phyloP scores from a whole-genome alignment of 352 stramenopile species.

The Phytophthora agathidicida region DNA sequence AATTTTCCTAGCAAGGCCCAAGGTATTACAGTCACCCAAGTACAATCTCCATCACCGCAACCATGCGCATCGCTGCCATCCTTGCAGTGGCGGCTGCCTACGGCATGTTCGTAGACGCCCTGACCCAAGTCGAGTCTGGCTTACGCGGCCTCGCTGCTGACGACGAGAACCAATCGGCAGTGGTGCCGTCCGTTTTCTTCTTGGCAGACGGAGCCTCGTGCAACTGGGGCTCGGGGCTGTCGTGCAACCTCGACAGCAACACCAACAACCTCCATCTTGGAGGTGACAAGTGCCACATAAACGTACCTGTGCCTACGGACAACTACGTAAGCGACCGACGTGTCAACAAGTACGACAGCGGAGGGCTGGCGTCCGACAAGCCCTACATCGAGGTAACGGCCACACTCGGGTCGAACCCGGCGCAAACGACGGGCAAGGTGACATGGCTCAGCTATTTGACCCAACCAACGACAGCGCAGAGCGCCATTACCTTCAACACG shows the following conservation, averaged over 20 bases:
- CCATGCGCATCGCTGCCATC: conserved; percentile 24
- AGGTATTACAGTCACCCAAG: no score
- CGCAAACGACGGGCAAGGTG: neutral
- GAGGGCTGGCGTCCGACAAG: neutral
- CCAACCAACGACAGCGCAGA: conserved; percentile 25
- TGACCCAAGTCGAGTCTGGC: conserved; percentile 1
- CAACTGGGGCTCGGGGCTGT: neutral
- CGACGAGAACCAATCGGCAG: conserved; percentile 1
- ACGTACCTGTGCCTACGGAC: conserved; percentile 51
- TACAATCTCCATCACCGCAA: neutral
- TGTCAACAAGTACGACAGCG: conserved; percentile 31
- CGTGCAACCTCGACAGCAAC: neutral
- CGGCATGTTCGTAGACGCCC: conserved; percentile 4
- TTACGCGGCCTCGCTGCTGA: neutral
- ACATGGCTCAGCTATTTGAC: conserved; percentile 50
- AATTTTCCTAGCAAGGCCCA: conserved; percentile 8
- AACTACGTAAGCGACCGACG: conserved; percentile 59
- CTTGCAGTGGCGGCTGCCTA: conserved; percentile 12
- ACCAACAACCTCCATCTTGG: conserved; percentile 9
- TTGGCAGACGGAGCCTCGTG: neutral
- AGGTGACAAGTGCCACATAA: neutral
- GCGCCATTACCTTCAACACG: conserved; percentile 31
- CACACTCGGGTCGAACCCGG: neutral
- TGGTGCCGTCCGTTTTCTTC: neutral
- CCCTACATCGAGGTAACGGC: conserved; percentile 18